These are phyloP conservation scores for Phoma sp. DNA, from an alignment of 2,329 filamentous ascomycete species.

Conservation along the genomic window DNA sequence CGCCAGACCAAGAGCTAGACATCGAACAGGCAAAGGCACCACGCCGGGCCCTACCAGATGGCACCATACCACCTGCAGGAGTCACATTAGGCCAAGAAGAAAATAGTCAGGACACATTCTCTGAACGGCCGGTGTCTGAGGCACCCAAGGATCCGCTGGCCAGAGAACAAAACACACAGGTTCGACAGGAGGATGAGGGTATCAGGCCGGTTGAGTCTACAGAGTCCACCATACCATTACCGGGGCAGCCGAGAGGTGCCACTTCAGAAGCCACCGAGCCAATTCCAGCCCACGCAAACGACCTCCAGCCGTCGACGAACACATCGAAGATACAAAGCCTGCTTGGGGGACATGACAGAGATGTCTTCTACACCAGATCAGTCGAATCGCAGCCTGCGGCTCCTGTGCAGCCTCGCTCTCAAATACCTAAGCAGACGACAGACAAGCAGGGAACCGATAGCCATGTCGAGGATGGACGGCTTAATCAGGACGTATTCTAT, in stretches of 20 bases:
- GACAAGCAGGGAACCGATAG: constrained; percentile 53
- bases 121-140: constrained; percentile 40
- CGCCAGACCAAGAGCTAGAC: constrained; percentile 49
- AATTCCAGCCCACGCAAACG: constrained; percentile 60
- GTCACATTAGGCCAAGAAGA: constrained; percentile 36
- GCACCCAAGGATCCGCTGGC: constrained; percentile 46
- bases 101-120: constrained; percentile 46
- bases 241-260: constrained; percentile 35
- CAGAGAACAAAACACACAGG: constrained; percentile 28
- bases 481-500: constrained; percentile 65
- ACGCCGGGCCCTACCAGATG: constrained; percentile 56
- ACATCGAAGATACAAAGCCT: constrained; percentile 32
- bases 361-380: constrained; percentile 63
- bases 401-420: constrained; percentile 61
- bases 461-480: constrained; percentile 49
- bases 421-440: constrained; percentile 61
- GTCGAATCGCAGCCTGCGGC: constrained; percentile 54
- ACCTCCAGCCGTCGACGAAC: constrained; percentile 46
- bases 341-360: constrained; percentile 55
- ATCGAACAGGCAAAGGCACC: constrained; percentile 56
- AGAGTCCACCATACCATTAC: constrained; percentile 51
- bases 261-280: constrained; percentile 58
- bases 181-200: constrained; percentile 29
- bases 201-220: constrained; percentile 48
- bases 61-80: constrained; percentile 55